Conservation (phyloP, 2,329 filamentous ascomycete genomes). For the Fusarium sp. region DNA sequence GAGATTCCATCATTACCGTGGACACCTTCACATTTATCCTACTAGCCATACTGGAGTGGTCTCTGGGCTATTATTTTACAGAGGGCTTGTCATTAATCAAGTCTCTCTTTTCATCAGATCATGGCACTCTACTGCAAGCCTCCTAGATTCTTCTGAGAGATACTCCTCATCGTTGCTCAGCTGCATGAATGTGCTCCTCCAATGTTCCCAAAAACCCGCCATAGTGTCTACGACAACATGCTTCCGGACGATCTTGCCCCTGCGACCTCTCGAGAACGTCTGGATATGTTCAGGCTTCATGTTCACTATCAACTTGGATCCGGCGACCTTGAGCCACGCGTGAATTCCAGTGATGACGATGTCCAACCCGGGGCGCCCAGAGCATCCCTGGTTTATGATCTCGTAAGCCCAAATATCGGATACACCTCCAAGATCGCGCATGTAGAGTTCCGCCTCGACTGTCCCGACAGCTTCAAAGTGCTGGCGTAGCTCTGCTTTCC, state of each 20-base stretch:
- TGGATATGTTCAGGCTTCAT: not conserved
- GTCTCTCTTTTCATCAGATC: slow-evolving; percentile 6
- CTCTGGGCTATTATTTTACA: not conserved
- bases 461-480: not conserved
- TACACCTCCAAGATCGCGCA: not conserved
- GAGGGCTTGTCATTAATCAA: too few species aligned
- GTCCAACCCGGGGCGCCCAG: accelerated
- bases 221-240: not conserved
- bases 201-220: slow-evolving; percentile 24
- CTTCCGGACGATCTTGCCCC: not conserved
- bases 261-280: not conserved
- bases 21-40: too few species aligned
- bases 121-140: slow-evolving; percentile 1
- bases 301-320: not conserved
- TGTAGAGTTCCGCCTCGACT: slow-evolving; percentile 8
- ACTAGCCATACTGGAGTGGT: not conserved
- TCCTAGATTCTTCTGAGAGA: not conserved
- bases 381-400: slow-evolving; percentile 1
- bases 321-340: slow-evolving; percentile 9
- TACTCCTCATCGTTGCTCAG: not conserved
- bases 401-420: not conserved
- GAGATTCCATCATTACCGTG: too few species aligned
- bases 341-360: not conserved
- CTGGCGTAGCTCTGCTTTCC: not conserved
- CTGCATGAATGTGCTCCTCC: slow-evolving; percentile 7